These are phyloP conservation scores for Coniochaeta sp. DNA, from an alignment of 2,329 filamentous ascomycete genomes.

Conservation along the genomic window DNA sequence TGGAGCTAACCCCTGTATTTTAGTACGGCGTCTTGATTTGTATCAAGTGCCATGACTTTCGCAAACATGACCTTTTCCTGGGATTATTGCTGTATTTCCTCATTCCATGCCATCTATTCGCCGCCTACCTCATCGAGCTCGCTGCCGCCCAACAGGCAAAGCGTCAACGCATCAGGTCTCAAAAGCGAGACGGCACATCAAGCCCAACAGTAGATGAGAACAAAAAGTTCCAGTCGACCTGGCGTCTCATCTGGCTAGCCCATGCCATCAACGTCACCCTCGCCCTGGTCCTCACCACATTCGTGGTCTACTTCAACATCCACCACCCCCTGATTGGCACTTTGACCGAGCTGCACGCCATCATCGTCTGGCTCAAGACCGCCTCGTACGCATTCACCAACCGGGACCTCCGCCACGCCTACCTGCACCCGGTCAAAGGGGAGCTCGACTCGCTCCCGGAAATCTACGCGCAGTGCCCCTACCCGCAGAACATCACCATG, in stretches of 20 bases:
- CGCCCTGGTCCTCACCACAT: conserved; percentile 72
- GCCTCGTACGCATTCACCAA: conserved; percentile 96
- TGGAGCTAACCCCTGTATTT: conserved; percentile 3
- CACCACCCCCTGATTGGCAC: conserved; percentile 92
- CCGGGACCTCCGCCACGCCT: conserved; percentile 85
- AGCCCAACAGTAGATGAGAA: conserved; percentile 54
- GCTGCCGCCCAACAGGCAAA: conserved; percentile 74
- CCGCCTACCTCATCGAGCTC: conserved; percentile 84
- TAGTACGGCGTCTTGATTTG: conserved; percentile 95
- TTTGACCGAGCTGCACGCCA: conserved; percentile 80
- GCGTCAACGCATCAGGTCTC: conserved; percentile 49
- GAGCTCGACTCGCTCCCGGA: conserved; percentile 67
- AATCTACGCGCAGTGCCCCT: conserved; percentile 76
- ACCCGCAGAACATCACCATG: conserved; percentile 85
- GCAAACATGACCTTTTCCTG: conserved; percentile 66
- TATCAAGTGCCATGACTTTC: conserved; percentile 81
- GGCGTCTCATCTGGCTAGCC: conserved; percentile 71
- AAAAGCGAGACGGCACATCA: conserved; percentile 41
- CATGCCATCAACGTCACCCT: conserved; percentile 80
- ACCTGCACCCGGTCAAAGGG: conserved; percentile 65
- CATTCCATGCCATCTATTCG: conserved; percentile 83
- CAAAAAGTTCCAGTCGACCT: conserved; percentile 63
- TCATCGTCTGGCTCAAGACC: conserved; percentile 94
- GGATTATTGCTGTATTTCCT: conserved; percentile 75
- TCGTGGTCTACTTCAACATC: conserved; percentile 83